A percentile compares a stretch with the other conserved stretches of the same genome.
Conservation (phyloP, 1,139 yeast species). For the Diutina scorzettiae region DNA sequence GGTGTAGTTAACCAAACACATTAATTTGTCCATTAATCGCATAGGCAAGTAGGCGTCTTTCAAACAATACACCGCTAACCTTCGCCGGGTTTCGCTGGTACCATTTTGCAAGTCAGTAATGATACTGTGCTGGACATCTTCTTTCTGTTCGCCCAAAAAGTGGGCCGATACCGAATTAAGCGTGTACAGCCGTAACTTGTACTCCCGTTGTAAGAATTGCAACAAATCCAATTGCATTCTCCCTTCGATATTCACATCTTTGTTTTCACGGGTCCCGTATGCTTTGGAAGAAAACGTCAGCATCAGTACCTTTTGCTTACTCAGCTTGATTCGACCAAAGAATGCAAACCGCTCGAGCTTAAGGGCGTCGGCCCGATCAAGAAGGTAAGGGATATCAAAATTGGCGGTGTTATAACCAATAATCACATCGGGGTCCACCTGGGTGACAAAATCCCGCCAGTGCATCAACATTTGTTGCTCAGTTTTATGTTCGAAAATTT, state of each 20-base stretch:
- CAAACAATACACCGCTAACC: constrained; percentile 93
- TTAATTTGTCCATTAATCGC: constrained; percentile 76
- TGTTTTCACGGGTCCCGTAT: constrained; percentile 90
- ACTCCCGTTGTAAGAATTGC: constrained; percentile 90
- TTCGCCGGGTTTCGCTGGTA: constrained; percentile 78
- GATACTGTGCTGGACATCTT: constrained; percentile 94
- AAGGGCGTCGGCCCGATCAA: constrained; percentile 77
- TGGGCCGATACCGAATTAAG: constrained; percentile 92
- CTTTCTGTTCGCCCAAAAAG: constrained; percentile 90
- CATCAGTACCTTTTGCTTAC: constrained; percentile 70
- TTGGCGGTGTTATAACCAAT: constrained; percentile 94
- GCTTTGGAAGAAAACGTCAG: constrained; percentile 88
- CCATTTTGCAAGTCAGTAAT: constrained; percentile 94
- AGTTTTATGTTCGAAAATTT: constrained; percentile 60
- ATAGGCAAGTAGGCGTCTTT: constrained; percentile 92
- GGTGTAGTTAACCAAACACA: constrained; percentile 94
- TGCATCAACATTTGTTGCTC: constrained; percentile 75
- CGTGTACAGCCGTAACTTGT: constrained; percentile 87
- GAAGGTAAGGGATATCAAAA: constrained; percentile 86
- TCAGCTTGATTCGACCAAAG: constrained; percentile 63
- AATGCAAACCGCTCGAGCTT: constrained; percentile 62
- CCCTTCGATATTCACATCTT: constrained; percentile 87
- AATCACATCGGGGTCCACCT: constrained; percentile 89
- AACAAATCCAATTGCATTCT: constrained; percentile 89
- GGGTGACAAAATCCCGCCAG: constrained; percentile 78